Conservation (phyloP, 1,139 yeast species). For the Geotrichum restrictum region DNA sequence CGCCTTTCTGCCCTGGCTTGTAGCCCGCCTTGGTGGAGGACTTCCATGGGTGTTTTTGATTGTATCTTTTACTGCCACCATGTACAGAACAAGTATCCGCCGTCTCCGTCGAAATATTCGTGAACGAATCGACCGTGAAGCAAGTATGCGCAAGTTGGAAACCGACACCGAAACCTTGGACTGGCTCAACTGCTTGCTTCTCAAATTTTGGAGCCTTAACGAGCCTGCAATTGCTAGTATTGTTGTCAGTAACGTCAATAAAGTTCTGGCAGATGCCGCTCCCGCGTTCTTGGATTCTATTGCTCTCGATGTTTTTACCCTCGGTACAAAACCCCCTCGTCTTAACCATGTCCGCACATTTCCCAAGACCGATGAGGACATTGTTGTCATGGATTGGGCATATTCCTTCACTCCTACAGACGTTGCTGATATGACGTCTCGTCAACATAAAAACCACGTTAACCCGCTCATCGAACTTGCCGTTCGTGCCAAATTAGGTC, state of each 20-base stretch:
- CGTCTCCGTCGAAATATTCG: slow-evolving; percentile 70
- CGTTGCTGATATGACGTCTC: slow-evolving; percentile 70
- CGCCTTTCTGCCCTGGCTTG: slow-evolving; percentile 66
- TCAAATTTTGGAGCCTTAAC: slow-evolving; percentile 83
- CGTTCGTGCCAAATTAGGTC: slow-evolving; percentile 43
- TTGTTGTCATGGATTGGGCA: slow-evolving; percentile 94
- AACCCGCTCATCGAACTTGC: slow-evolving; percentile 61
- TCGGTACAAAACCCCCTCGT: slow-evolving; percentile 94
- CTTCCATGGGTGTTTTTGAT: slow-evolving; percentile 77
- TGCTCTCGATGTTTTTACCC: slow-evolving; percentile 83
- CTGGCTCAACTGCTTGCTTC: slow-evolving; percentile 84
- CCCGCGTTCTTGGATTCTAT: slow-evolving; percentile 79
- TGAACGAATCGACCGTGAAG: slow-evolving; percentile 80
- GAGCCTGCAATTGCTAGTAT: slow-evolving; percentile 90
- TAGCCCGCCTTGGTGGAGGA: slow-evolving; percentile 74
- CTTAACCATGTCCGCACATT: slow-evolving; percentile 84
- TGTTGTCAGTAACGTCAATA: slow-evolving; percentile 80
- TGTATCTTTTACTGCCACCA: slow-evolving; percentile 54
- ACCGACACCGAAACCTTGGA: slow-evolving; percentile 90
- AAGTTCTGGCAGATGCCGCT: slow-evolving; percentile 64
- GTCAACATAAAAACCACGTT: slow-evolving; percentile 76
- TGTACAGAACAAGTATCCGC: slow-evolving; percentile 79
- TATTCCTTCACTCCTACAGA: slow-evolving; percentile 89
- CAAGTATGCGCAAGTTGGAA: slow-evolving; percentile 74
- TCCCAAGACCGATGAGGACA: slow-evolving; percentile 80